Evolutionary conservation across 2,329 filamentous ascomycete genomes (phyloP), one percentile per base, ranked within the genome.

Genomic region (Pochonia chlamydosporia): DNA sequence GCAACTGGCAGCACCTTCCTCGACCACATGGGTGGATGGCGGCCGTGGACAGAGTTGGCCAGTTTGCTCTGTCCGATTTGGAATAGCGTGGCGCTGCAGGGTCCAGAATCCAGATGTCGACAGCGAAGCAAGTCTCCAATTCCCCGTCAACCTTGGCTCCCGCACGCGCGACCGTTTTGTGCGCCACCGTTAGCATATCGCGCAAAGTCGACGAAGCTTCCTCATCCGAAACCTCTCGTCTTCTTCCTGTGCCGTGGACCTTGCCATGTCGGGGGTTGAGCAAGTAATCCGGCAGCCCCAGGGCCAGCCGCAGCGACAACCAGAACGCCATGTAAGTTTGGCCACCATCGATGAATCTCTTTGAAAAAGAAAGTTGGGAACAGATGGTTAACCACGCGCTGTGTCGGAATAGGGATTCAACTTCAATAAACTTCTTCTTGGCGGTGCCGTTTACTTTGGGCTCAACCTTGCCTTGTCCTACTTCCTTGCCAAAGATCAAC

Each of bases 401-500:
- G 16, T 20, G 11, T 24, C 8, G 18, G 16, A 14, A n/a, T 31
- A 68, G 64, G 61, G 60, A 25, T 58, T 76, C 48, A 62, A 49
- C 52, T 61, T 73, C 46, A 67, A 60, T 50, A 77, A 74, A 53
- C 64, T 81, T 26, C 57, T 74, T 31, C 65, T 81, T 49, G 77
- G 78, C 43, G 69, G 74, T 25, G 69, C 72, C 49, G 67, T 81
- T 58, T 84, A 79, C 63, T 70, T 82, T 52, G 79, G 73, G 46
- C 70, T 83, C 63, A 82, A 85, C 60, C 65, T 78, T 48, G 58
- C 76, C 47, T 71, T 83, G 67, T 74, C 72, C 59, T 74, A 78
- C 59, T 69, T 79, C 52, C 66, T 69, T 53, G 68, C 70, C 40
- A 76, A 71, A 57, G 68, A 73, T 47, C 68, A 72, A 51, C 65